Percentiles rank a stretch among this genome's conserved stretches.
phyloP scores from a whole-genome alignment of 371 early-diverging fungal genomes.

The Neoconidiobolus thromboides region DNA sequence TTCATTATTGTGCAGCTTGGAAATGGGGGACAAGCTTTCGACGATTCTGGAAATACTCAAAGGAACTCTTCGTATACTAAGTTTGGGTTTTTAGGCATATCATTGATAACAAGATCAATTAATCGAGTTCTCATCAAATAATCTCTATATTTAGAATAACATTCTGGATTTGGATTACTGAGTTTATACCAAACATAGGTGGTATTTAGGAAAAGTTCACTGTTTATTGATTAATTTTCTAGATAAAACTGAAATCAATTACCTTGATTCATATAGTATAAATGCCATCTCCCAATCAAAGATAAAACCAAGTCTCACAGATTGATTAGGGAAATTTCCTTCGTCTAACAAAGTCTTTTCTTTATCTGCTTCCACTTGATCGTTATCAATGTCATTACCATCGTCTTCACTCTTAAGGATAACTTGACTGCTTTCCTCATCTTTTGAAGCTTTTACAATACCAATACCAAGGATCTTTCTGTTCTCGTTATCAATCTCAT shows the following conservation, averaged over 20 bases:
- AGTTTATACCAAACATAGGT: constrained; percentile 27
- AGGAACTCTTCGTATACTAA: constrained; percentile 13
- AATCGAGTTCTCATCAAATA: constrained; percentile 18
- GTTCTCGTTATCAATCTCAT: no score
- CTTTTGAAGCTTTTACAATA: no score
- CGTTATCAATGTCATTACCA: constrained; percentile 12
- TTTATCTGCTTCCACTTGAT: constrained; percentile 6
- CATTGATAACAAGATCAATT: constrained; percentile 17
- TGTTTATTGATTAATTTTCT: neutral
- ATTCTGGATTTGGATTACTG: constrained; percentile 14
- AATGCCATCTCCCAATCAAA: constrained; percentile 19
- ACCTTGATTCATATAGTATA: constrained; percentile 12
- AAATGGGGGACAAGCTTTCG: constrained; percentile 4
- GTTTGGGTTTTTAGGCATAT: constrained; percentile 7
- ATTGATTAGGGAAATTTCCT: neutral
- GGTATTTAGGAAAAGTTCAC: constrained; percentile 25
- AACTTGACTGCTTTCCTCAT: no score
- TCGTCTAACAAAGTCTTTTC: constrained; percentile 5
- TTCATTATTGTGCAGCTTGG: neutral
- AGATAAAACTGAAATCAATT: neutral
- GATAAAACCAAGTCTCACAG: constrained; percentile 18
- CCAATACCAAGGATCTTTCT: no score
- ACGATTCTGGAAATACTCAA: constrained; percentile 8
- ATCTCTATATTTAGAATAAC: constrained; percentile 13
- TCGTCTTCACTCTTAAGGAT: neutral